A percentile compares a stretch with the other conserved stretches of the same genome.
phyloP scores from a whole-genome alignment of 164 flowering plant species.

The Pachysandra terminalis region DNA sequence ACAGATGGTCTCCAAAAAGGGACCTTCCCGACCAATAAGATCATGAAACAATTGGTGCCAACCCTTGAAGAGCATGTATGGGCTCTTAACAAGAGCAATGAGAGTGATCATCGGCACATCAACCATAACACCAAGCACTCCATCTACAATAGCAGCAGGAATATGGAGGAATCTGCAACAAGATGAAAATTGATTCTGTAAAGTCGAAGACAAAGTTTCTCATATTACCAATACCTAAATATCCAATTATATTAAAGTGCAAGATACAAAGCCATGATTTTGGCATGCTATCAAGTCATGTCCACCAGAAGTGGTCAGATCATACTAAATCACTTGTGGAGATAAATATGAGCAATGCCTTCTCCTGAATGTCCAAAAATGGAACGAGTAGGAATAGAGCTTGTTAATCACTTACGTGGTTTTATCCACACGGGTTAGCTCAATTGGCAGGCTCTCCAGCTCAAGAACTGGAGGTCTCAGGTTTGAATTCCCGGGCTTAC shows the following conservation, averaged over 20 bases:
- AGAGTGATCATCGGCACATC: constrained; percentile 60
- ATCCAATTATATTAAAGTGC: neutral
- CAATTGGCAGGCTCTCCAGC: too few species aligned
- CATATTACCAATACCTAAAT: neutral
- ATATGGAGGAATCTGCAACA: constrained; percentile 59
- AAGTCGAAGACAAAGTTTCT: too few species aligned
- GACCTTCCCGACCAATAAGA: constrained; percentile 91
- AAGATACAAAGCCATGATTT: neutral
- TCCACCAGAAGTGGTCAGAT: neutral
- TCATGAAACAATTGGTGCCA: constrained; percentile 91
- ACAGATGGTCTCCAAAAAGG: constrained; percentile 91
- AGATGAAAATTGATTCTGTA: neutral
- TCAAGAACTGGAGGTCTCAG: too few species aligned
- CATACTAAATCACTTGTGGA: neutral
- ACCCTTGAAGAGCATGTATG: constrained; percentile 90
- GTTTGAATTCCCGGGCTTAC: too few species aligned
- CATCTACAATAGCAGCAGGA: constrained; percentile 64
- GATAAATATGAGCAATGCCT: neutral
- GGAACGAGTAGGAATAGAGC: too few species aligned
- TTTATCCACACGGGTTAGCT: too few species aligned
- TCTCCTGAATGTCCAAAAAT: neutral
- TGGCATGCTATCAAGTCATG: neutral
- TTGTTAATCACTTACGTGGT: too few species aligned
- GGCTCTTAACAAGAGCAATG: constrained; percentile 68
- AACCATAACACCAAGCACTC: constrained; percentile 47